A percentile compares a stretch with the other conserved stretches of the same genome.
Conservation (phyloP, 257 asterid genomes). For the Fraxinus anomala region DNA sequence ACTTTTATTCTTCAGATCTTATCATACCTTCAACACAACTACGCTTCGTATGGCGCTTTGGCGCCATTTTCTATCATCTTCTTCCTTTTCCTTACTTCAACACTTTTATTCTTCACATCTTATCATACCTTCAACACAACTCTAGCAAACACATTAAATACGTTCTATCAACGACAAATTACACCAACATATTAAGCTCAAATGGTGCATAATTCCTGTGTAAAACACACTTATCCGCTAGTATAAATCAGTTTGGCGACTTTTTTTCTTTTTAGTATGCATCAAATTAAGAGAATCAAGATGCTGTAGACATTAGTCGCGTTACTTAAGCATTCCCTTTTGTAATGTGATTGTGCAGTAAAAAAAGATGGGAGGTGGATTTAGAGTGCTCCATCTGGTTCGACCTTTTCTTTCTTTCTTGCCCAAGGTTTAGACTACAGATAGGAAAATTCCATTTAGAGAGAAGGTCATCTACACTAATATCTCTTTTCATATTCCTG, state of each 20-base stretch:
- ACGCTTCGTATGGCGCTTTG: no score
- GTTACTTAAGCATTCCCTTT: background rate
- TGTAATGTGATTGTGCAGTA: constrained; percentile 1
- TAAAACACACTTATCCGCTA: no score
- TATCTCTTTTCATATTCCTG: constrained; percentile 37
- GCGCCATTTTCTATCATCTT: no score
- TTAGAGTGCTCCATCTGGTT: constrained; percentile 41
- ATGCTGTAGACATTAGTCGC: background rate
- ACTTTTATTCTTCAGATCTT: no score
- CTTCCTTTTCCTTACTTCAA: no score
- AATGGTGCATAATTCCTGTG: no score
- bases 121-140: no score
- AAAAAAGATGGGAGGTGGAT: constrained; percentile 40
- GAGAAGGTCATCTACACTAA: constrained; percentile 42
- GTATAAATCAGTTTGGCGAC: background rate
- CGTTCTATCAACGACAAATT: no score
- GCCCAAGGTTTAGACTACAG: constrained; percentile 37
- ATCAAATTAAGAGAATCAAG: background rate
- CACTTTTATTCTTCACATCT: no score
- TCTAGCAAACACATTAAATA: no score
- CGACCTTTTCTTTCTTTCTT: constrained; percentile 37
- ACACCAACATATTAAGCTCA: no score
- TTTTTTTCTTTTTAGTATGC: background rate
- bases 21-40: no score
- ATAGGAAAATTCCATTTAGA: constrained; percentile 38